Evolutionary conservation across 352 stramenopile species (phyloP).

Genomic region (Phytophthora syringae): DNA sequence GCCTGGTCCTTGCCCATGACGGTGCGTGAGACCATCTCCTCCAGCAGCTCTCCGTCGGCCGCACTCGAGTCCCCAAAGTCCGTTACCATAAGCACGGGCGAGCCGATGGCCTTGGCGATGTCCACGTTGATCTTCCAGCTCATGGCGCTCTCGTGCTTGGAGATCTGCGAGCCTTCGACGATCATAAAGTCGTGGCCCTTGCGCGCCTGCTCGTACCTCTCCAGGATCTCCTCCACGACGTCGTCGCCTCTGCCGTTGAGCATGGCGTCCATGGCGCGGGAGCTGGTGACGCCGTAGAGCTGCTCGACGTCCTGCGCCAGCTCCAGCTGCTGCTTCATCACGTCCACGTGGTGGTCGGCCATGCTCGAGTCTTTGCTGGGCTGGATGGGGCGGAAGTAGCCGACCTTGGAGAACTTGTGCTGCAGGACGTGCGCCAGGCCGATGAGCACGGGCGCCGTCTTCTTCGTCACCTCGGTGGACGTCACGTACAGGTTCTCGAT

Average conservation of each 20-base stretch:
- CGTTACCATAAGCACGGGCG: slow-evolving; percentile 65
- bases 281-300: slow-evolving; percentile 70
- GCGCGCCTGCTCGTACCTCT: slow-evolving; percentile 60
- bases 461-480: too few relatives aligned
- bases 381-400: slow-evolving; percentile 85
- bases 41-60: slow-evolving; percentile 40
- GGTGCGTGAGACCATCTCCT: slow-evolving; percentile 67
- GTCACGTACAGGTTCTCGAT: slow-evolving; percentile 75
- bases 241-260: slow-evolving; percentile 70
- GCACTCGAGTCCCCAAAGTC: slow-evolving; percentile 46
- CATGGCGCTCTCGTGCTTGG: too few relatives aligned
- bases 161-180: too few relatives aligned
- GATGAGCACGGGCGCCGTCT: too few relatives aligned
- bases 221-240: slow-evolving; percentile 73
- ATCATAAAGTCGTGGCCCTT: too few relatives aligned
- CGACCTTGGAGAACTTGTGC: slow-evolving; percentile 74
- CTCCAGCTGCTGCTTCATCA: slow-evolving; percentile 70
- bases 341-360: slow-evolving; percentile 72
- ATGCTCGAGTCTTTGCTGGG: slow-evolving; percentile 37
- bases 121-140: too few relatives aligned
- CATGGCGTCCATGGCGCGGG: slow-evolving; percentile 55
- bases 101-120: too few relatives aligned
- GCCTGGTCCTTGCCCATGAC: slow-evolving; percentile 66
- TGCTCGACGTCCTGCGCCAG: slow-evolving; percentile 43
- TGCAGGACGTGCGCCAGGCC: slow-evolving; percentile 72